A percentile compares a stretch with the other conserved stretches of the same genome.
phyloP scores from a whole-genome alignment of 2,329 filamentous ascomycete genomes.

The Colletotrichum sansevieriae region DNA sequence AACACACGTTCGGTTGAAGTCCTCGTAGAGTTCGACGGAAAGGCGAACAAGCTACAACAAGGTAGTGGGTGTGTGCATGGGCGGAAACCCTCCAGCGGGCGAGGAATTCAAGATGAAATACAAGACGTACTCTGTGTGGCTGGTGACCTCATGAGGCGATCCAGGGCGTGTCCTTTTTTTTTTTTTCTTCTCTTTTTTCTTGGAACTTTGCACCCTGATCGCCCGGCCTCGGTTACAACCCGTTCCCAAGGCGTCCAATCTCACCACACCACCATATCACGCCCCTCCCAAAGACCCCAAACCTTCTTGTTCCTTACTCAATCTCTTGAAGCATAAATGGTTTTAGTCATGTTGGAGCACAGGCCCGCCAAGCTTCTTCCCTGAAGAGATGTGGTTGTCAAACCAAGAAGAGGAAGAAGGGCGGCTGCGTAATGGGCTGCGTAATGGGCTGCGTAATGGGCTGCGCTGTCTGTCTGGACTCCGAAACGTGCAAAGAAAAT shows the following conservation, averaged over 20 bases:
- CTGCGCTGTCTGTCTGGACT: slow-evolving; percentile 37
- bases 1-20: not conserved
- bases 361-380: slow-evolving; percentile 32
- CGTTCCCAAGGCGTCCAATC: not conserved
- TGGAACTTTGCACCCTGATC: not conserved
- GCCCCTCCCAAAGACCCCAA: not conserved
- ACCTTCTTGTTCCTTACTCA: slow-evolving; percentile 37
- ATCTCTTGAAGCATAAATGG: slow-evolving; percentile 36
- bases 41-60: not conserved
- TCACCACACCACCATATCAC: not conserved
- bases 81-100: not conserved
- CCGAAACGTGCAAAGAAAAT: slow-evolving; percentile 25
- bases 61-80: not conserved
- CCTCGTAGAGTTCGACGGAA: not conserved
- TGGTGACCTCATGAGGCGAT: slow-evolving; percentile 1
- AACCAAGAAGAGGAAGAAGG: not conserved
- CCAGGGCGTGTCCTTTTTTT: not conserved
- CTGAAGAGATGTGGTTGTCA: not conserved
- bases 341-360: slow-evolving; percentile 27
- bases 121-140: slow-evolving; percentile 5
- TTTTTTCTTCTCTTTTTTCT: not conserved
- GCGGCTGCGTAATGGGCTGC: slow-evolving; percentile 35
- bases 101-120: slow-evolving; percentile 2
- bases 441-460: slow-evolving; percentile 37
- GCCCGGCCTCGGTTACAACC: not conserved